phyloP scores from a whole-genome alignment of 345 rosid genomes.

The Linum lewisii region DNA sequence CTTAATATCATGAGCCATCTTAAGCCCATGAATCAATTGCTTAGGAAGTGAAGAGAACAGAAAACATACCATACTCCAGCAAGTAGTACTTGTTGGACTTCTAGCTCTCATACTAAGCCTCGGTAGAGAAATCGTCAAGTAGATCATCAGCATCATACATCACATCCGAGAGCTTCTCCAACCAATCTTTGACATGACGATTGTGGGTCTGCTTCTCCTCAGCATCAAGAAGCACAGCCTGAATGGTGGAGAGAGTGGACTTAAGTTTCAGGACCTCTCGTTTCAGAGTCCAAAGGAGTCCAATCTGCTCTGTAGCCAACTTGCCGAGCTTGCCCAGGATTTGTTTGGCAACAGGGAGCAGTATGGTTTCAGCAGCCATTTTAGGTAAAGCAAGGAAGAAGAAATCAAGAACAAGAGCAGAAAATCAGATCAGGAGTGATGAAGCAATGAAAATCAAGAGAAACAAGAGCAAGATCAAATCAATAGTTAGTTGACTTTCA shows the following conservation, averaged over 20 bases:
- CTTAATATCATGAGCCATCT: constrained; percentile 11
- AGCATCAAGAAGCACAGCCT: constrained; percentile 20
- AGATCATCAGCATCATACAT: constrained; percentile 18
- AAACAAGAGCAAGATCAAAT: no score
- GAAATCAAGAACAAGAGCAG: no score
- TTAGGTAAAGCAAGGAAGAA: no score
- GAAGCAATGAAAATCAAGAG: no score
- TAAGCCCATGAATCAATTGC: not conserved
- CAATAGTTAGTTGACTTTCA: no score
- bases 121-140: constrained; percentile 16
- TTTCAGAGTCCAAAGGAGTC: not conserved
- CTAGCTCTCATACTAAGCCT: constrained; percentile 1
- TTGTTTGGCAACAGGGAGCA: no score
- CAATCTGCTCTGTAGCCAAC: not conserved
- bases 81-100: not conserved
- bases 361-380: no score
- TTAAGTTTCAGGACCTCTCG: not conserved
- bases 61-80: not conserved
- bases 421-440: no score
- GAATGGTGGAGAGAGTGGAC: not conserved
- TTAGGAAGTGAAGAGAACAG: not conserved
- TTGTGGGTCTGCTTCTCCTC: constrained; percentile 12
- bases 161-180: constrained; percentile 13
- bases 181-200: constrained; percentile 12
- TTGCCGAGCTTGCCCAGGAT: no score